phyloP scores from a whole-genome alignment of 2,329 filamentous ascomycete genomes.

The Cordyceps tenuipes region DNA sequence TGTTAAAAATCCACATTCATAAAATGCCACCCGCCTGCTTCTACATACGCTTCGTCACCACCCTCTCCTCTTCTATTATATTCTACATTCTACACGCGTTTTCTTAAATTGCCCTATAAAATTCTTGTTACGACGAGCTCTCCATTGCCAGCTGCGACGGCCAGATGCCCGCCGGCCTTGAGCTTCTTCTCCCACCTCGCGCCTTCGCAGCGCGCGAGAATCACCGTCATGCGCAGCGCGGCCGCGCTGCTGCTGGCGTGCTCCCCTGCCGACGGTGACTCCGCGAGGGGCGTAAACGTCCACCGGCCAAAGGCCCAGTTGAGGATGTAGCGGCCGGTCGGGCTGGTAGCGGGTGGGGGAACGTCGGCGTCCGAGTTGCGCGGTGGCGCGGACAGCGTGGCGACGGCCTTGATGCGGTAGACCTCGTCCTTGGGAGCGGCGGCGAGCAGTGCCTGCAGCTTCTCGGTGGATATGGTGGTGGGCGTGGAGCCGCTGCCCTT shows the following conservation, averaged over 20 bases:
- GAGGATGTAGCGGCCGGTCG: conserved; percentile 63
- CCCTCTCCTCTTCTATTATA: not conserved
- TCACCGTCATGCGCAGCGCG: conserved; percentile 63
- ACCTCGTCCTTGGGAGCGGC: conserved; percentile 84
- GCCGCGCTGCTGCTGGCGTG: conserved; percentile 48
- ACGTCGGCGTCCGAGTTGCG: conserved; percentile 43
- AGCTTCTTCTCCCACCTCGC: conserved; percentile 70
- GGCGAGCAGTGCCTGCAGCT: conserved; percentile 59
- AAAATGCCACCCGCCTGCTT: not conserved
- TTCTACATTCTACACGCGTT: not conserved
- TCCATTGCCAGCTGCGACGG: conserved; percentile 38
- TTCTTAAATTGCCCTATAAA: conserved; percentile 8
- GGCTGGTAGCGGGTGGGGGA: conserved; percentile 24
- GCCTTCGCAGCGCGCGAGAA: conserved; percentile 65
- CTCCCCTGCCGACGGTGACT: conserved; percentile 28
- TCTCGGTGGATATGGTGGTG: conserved; percentile 44
- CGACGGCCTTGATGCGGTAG: conserved; percentile 80
- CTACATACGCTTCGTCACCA: not conserved
- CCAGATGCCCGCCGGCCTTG: conserved; percentile 47
- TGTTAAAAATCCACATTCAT: not conserved
- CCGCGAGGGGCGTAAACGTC: conserved; percentile 64
- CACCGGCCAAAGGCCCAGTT: conserved; percentile 98
- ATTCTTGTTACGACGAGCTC: conserved; percentile 40
- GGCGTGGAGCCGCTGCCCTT: conserved; percentile 27
- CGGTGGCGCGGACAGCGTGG: conserved; percentile 40